Evolutionary conservation across 1,284 basidiomycete genomes (phyloP).

Genomic region (Cryptococcus sp.): DNA sequence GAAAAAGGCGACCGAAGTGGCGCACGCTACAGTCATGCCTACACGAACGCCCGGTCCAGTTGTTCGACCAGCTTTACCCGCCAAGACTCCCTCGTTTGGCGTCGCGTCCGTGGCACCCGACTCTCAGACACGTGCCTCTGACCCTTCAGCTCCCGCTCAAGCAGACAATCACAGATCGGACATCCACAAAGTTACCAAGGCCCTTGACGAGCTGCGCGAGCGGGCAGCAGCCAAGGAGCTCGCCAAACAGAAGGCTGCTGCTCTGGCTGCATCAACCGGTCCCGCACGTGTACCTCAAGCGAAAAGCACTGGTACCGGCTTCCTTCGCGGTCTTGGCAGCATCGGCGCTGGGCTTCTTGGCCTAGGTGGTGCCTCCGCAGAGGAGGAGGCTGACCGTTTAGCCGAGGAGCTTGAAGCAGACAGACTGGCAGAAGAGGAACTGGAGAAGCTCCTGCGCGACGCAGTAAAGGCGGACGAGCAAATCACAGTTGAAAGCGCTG

Average conservation of each 20-base stretch:
- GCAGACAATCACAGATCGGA: conserved; percentile 22
- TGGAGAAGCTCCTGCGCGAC: conserved; percentile 30
- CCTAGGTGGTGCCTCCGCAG: conserved; percentile 22
- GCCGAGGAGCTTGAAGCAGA: conserved; percentile 36
- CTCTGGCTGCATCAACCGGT: conserved; percentile 11
- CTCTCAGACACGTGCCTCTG: conserved; percentile 8
- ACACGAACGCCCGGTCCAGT: conserved; percentile 17
- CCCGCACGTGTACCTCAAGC: conserved; percentile 13
- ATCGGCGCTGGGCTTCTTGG: conserved; percentile 30
- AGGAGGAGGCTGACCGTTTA: conserved; percentile 29
- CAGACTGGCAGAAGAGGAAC: conserved; percentile 31
- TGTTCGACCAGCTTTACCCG: conserved; percentile 12
- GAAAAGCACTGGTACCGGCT: conserved; percentile 36
- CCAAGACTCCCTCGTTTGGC: conserved; percentile 18
- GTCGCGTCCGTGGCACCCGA: conserved; percentile 3
- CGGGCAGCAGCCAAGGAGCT: conserved; percentile 36
- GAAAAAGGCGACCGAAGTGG: neutral
- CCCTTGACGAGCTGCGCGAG: conserved; percentile 45
- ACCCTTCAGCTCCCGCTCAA: conserved; percentile 9
- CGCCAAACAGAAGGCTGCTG: conserved; percentile 31
- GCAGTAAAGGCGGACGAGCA: conserved; percentile 7
- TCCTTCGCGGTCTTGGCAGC: conserved; percentile 41
- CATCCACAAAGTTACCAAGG: conserved; percentile 41
- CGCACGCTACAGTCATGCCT: conserved; percentile 2
- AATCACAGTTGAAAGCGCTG: no score